Evolutionary conservation across 2,329 filamentous ascomycete species (phyloP), one percentile per base, ranked within the genome.

Genomic region (Penicillium sp.): DNA sequence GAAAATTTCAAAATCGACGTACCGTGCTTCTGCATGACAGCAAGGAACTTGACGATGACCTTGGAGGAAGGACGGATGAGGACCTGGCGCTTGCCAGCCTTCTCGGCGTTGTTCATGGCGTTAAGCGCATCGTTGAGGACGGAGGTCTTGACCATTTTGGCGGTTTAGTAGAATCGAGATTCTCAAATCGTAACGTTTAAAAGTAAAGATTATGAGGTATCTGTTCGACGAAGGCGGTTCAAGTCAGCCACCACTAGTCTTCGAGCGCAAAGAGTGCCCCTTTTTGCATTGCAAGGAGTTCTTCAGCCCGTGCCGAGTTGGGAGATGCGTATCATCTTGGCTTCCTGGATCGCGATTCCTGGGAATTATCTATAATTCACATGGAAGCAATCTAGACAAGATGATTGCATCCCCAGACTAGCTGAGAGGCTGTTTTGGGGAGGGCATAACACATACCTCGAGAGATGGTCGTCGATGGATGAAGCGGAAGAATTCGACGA

Each of bases 71-170:
- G 93, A 70, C 90, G 85, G 82, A 98, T 96, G 75, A 98, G 72
- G 73, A 97, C 93, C 81, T 98, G 93, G 72, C 93, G 90, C 87
- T 97, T 97, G 80, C 93, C 93, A 68, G 87, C 81, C 87, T 98
- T 97, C 84, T 98, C 94, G 82, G 93, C 93, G 77, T 98, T 98
- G 89, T 98, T 98, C 86, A 98, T 97, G 81, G 84, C 81, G 76
- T 95, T 95, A 71, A 96, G 87, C 74, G 88, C 89, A 85, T 98
- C 93, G 83, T 97, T 94, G 77, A 98, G 90, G 72, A 97, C 93
- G 75, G 89, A 95, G 71, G 93, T 97, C 81, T 88, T 89, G 78
- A 96, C 90, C 91, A 98, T 98, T 74, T 87, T 96, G 83, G 73
- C 83, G 82, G 80, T 79, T 53, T 67, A 70, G 48, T 44, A 7